These are phyloP conservation scores for Debaryomyces maramus DNA, from an alignment of 805 yeast genomes.

Conservation along the genomic window DNA sequence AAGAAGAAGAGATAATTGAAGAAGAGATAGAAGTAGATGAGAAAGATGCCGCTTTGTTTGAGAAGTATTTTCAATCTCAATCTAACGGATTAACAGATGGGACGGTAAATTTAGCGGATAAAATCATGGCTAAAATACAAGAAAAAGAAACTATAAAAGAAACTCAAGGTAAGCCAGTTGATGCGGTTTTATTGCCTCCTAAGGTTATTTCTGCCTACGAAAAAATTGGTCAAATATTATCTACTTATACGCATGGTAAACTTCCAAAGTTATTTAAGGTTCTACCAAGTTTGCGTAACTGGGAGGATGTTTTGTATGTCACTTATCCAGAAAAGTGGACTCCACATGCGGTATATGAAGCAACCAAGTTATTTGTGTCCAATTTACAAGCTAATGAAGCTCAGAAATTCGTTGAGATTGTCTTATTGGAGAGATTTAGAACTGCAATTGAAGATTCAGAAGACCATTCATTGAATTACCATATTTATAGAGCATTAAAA, in stretches of 20 bases:
- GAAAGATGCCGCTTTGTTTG: slow-evolving; percentile 82
- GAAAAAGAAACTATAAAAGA: slow-evolving; percentile 56
- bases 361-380: slow-evolving; percentile 90
- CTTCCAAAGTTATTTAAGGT: slow-evolving; percentile 96
- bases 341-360: slow-evolving; percentile 91
- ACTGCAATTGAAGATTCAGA: slow-evolving; percentile 69
- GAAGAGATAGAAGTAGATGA: slow-evolving; percentile 72
- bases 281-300: slow-evolving; percentile 85
- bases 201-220: slow-evolving; percentile 94
- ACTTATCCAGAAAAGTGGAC: slow-evolving; percentile 95
- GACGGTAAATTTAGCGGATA: slow-evolving; percentile 80
- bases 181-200: slow-evolving; percentile 88
- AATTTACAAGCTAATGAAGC: slow-evolving; percentile 86
- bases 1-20: slow-evolving; percentile 48
- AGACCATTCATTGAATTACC: slow-evolving; percentile 83
- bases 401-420: slow-evolving; percentile 71
- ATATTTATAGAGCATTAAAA: slow-evolving; percentile 85
- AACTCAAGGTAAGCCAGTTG: slow-evolving; percentile 45
- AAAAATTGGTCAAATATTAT: slow-evolving; percentile 82
- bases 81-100: slow-evolving; percentile 33
- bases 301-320: slow-evolving; percentile 94
- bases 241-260: slow-evolving; percentile 93
- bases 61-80: slow-evolving; percentile 57
- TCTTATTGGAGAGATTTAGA: slow-evolving; percentile 72
- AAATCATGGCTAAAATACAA: slow-evolving; percentile 84